These are phyloP conservation scores for Boletus tylopilopsis DNA, from an alignment of 768 basidiomycete genomes.

Conservation along the genomic window DNA sequence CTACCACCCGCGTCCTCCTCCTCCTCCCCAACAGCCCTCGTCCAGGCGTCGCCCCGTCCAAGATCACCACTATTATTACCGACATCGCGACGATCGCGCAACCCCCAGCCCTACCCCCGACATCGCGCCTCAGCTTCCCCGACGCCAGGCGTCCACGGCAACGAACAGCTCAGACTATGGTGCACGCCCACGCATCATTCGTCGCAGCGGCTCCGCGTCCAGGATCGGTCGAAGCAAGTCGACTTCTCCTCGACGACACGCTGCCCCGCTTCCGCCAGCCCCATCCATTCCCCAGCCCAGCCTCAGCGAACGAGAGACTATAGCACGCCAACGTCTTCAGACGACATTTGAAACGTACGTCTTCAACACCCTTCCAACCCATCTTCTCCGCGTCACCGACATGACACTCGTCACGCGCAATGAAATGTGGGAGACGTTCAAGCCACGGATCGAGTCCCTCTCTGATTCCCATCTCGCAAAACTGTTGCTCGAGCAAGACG, in stretches of 20 bases:
- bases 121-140: conserved; percentile 5
- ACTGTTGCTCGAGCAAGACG: conserved; percentile 23
- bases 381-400: conserved; percentile 21
- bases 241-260: conserved; percentile 19
- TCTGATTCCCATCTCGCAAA: conserved; percentile 23
- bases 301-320: conserved; percentile 18
- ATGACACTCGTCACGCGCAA: conserved; percentile 20
- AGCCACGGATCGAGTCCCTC: conserved; percentile 17
- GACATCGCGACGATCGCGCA: conserved; percentile 23
- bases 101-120: conserved; percentile 12
- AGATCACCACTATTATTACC: conserved; percentile 16
- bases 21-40: background rate
- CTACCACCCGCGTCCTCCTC: conserved; percentile 9
- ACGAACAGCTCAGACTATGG: conserved; percentile 19
- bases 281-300: conserved; percentile 16
- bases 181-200: conserved; percentile 10
- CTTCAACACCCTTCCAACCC: conserved; percentile 23
- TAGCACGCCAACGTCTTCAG: conserved; percentile 19
- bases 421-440: conserved; percentile 20
- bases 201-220: conserved; percentile 17
- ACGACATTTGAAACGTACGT: conserved; percentile 24
- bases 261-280: conserved; percentile 12
- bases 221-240: conserved; percentile 17
- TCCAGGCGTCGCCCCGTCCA: conserved; percentile 17
- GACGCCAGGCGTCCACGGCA: conserved; percentile 19